Percentiles rank a stretch among this genome's conserved stretches.
These are phyloP conservation scores for Pisolithus thermaeus DNA, from an alignment of 1,284 basidiomycete genomes.

Conservation along the genomic window DNA sequence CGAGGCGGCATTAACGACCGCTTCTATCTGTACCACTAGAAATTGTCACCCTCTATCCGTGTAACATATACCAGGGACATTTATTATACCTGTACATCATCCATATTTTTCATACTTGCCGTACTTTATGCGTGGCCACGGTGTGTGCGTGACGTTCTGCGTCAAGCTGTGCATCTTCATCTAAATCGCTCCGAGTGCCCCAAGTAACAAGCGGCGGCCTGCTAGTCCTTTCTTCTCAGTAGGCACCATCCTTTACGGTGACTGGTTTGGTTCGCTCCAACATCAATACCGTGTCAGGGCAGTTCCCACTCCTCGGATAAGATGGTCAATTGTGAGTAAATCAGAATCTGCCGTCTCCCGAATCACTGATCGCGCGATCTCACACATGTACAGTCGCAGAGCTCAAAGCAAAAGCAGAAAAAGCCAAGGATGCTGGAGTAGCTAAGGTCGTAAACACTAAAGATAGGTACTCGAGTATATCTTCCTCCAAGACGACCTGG, in stretches of 20 bases:
- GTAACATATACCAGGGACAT: slow-evolving; percentile 3
- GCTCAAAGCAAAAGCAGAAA: slow-evolving; percentile 56
- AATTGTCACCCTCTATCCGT: neutral
- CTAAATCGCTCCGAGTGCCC: too few species aligned
- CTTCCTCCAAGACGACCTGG: slow-evolving; percentile 58
- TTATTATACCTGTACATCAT: slow-evolving; percentile 8
- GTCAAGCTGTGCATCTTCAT: neutral
- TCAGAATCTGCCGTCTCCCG: neutral
- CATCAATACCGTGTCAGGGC: too few species aligned
- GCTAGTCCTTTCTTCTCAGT: too few species aligned
- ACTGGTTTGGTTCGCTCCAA: too few species aligned
- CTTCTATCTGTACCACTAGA: too few species aligned
- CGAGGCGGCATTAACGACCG: slow-evolving; percentile 12
- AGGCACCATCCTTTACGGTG: too few species aligned
- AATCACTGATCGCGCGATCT: neutral
- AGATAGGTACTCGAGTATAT: slow-evolving; percentile 49
- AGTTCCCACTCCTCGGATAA: neutral
- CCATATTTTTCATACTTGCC: too few species aligned
- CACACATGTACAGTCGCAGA: slow-evolving; percentile 51
- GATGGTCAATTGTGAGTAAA: slow-evolving; percentile 28
- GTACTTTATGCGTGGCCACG: too few species aligned
- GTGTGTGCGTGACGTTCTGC: neutral
- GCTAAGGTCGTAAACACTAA: slow-evolving; percentile 48
- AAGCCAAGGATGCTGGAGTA: slow-evolving; percentile 50
- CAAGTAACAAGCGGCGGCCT: too few species aligned